A percentile compares a stretch with the other conserved stretches of the same genome.
These are phyloP conservation scores for Colletotrichum falcatum DNA, from an alignment of 2,329 filamentous ascomycete genomes.

Conservation along the genomic window DNA sequence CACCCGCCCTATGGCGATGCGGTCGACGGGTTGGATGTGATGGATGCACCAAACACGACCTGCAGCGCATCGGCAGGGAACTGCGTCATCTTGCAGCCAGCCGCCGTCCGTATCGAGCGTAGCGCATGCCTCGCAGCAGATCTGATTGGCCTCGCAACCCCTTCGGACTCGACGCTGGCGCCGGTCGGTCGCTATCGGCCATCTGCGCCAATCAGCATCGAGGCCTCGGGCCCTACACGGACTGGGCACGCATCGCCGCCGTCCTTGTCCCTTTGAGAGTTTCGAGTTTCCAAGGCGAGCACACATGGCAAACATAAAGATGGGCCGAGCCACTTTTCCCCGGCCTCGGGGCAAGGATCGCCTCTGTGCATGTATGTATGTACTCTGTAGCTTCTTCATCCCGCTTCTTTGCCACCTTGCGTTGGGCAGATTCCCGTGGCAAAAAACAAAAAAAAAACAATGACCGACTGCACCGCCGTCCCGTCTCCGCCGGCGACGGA, in stretches of 20 bases:
- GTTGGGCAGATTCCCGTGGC: too few relatives aligned
- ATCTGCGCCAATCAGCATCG: background rate
- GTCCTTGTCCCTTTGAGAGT: background rate
- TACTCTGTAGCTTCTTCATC: too few relatives aligned
- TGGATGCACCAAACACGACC: background rate
- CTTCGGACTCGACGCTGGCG: constrained; percentile 4
- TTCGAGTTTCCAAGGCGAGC: background rate
- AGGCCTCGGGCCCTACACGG: background rate
- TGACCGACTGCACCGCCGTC: constrained; percentile 22
- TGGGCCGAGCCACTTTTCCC: background rate
- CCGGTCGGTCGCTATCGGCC: background rate
- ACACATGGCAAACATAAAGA: constrained; percentile 24
- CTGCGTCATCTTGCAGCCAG: constrained; percentile 39
- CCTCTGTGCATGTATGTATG: background rate
- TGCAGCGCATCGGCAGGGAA: constrained; percentile 4
- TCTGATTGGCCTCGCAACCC: constrained; percentile 21
- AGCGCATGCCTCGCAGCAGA: background rate
- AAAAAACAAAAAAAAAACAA: too few relatives aligned
- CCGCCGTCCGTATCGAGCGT: constrained; percentile 35
- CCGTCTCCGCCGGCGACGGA: constrained; percentile 20
- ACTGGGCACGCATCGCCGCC: too few relatives aligned
- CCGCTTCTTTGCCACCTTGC: too few relatives aligned
- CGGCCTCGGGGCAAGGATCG: background rate
- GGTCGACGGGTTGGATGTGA: background rate
- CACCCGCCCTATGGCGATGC: too few relatives aligned